Conservation (phyloP, 2,329 filamentous ascomycete species). For the Didymella glomerata region DNA sequence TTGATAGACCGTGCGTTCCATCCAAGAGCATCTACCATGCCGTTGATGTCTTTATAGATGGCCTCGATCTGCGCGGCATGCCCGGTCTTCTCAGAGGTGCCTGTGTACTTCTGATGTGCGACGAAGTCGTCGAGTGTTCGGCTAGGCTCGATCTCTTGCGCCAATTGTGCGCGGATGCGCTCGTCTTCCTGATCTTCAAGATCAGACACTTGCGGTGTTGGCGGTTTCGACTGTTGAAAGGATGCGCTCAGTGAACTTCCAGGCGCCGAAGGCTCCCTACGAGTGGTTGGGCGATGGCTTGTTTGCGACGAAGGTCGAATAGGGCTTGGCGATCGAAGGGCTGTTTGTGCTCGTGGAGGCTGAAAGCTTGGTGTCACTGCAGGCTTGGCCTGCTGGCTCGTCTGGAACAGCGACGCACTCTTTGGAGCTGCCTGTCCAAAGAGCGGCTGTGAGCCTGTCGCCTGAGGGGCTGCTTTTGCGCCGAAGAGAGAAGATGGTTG, state of each 20-base stretch:
- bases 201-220: slow-evolving; percentile 50
- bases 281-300: slow-evolving; percentile 32
- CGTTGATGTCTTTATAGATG: slow-evolving; percentile 81
- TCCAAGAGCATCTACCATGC: slow-evolving; percentile 92
- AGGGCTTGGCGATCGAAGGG: slow-evolving; percentile 77
- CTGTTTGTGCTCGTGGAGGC: slow-evolving; percentile 57
- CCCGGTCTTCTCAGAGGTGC: slow-evolving; percentile 52
- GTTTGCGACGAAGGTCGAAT: slow-evolving; percentile 67
- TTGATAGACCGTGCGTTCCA: slow-evolving; percentile 77
- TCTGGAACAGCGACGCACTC: slow-evolving; percentile 26
- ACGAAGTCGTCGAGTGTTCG: slow-evolving; percentile 73
- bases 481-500: slow-evolving; percentile 8
- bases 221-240: slow-evolving; percentile 44
- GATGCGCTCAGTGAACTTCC: slow-evolving; percentile 46
- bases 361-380: slow-evolving; percentile 58
- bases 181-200: slow-evolving; percentile 69
- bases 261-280: slow-evolving; percentile 43
- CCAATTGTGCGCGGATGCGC: slow-evolving; percentile 69
- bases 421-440: slow-evolving; percentile 31
- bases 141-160: slow-evolving; percentile 68
- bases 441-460: slow-evolving; percentile 20
- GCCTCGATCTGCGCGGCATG: slow-evolving; percentile 59
- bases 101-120: slow-evolving; percentile 60
- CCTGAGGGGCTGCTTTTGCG: neutral
- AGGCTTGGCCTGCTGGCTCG: slow-evolving; percentile 20